Base-by-base conservation (phyloP, 345 rosid genomes). In the Hibiscus syriacus region DNA sequence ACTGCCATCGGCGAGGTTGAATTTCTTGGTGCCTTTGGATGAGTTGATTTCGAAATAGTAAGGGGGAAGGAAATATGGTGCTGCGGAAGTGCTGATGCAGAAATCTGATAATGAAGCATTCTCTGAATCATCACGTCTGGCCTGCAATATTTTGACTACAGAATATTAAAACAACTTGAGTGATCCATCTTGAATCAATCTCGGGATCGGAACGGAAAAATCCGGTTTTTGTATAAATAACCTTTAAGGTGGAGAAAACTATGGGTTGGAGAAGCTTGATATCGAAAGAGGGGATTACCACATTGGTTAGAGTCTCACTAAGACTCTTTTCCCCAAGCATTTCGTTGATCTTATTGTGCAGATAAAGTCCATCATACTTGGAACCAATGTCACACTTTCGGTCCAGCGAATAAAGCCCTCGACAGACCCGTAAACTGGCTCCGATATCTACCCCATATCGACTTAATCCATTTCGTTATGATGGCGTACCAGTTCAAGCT, bases 241-340 rank as follows among this genome's bases (percentile, higher is more conserved):
- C 85, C 85, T 83, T 66, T 12, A 69, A 80, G 71, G 72, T 79
- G 14, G 83, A 78, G 61, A 86, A 86, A 45, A 86, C 68, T n/a
- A 70, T 67, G 2, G 88, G 88, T 66, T 86, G 85, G 17, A 82
- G 82, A n/a, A 25, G 32, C 64, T 78, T 77, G 77, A 86, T 77
- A 72, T 82, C 83, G 46, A 83, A 83, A 16, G 83, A 72, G 6
- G 88, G 85, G 41, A 83, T 86, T 2, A 83, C 76, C 10, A 79
- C 76, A 22, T 80, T 70, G n/a, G 86, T 72, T 38, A 84, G 58
- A 4, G 85, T 66, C 61, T 80, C 58, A 5, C 66, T 70, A 34
- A 84, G 6, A 20, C 66, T 63, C 4, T 20, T 45, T 2, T 77
- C 68, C 14, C 85, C 81, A 6, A 86, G 71, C 62, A 57, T 78